Evolutionary conservation across 495 filamentous ascomycete species (phyloP).

Genomic region (Xylaria castorea): DNA sequence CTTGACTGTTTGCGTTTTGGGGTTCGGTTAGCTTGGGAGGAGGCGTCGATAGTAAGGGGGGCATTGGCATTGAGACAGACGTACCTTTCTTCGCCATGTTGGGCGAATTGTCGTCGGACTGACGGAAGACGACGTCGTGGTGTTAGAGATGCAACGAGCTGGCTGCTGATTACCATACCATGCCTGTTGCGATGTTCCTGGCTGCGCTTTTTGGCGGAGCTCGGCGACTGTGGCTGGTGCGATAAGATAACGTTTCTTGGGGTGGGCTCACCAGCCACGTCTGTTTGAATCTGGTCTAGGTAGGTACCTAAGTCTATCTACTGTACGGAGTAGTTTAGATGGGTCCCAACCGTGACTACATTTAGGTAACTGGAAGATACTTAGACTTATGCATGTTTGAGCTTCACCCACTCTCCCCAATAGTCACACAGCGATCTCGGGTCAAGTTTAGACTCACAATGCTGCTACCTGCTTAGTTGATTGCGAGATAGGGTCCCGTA

Average conservation of each 20-base stretch:
- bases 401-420: not conserved
- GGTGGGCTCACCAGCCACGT: not conserved
- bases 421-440: constrained; percentile 22
- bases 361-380: too few relatives aligned
- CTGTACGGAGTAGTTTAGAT: too few relatives aligned
- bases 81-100: constrained; percentile 32
- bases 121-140: constrained; percentile 17
- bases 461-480: not conserved
- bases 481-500: not conserved
- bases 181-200: not conserved
- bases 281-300: not conserved
- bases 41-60: not conserved
- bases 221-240: constrained; percentile 17
- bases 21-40: constrained; percentile 26
- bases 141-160: not conserved
- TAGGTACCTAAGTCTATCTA: too few relatives aligned
- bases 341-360: too few relatives aligned
- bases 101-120: constrained; percentile 23
- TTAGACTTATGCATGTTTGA: not conserved
- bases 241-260: not conserved
- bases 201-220: constrained; percentile 21
- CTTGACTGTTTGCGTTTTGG: constrained; percentile 66
- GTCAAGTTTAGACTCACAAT: constrained; percentile 14
- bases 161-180: not conserved
- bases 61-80: not conserved